Percentiles rank a stretch among this genome's conserved stretches.
Evolutionary conservation across 306 rosid genomes (phyloP).

Genomic region (Casuarina glauca): DNA sequence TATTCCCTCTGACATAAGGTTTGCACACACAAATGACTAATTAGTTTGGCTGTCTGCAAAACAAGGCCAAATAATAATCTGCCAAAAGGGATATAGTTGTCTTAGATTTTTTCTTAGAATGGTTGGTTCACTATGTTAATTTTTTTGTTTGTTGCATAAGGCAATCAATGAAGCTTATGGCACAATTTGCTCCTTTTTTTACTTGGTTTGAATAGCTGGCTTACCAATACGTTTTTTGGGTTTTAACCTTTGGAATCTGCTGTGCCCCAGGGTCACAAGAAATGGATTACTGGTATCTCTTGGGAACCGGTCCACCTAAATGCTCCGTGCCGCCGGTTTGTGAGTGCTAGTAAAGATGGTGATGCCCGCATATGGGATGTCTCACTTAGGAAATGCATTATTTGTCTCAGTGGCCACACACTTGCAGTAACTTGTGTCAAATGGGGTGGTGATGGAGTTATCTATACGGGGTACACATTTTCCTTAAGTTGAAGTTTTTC

Average conservation of each 20-base stretch:
- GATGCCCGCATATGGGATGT: slow-evolving; percentile 97
- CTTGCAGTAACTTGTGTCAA: slow-evolving; percentile 89
- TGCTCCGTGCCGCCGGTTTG: slow-evolving; percentile 91
- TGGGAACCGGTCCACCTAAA: slow-evolving; percentile 93
- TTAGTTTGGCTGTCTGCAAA: neutral
- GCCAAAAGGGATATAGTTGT: neutral
- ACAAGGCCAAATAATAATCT: neutral
- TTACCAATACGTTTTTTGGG: slow-evolving; percentile 2
- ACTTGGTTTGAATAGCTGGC: slow-evolving; percentile 3
- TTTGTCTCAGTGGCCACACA: slow-evolving; percentile 81
- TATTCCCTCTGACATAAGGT: neutral
- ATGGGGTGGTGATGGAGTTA: slow-evolving; percentile 99
- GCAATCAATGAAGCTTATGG: neutral
- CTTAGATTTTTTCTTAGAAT: neutral
- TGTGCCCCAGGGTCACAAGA: slow-evolving; percentile 78
- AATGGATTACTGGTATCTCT: slow-evolving; percentile 93
- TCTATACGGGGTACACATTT: slow-evolving; percentile 76
- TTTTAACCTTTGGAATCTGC: slow-evolving; percentile 11
- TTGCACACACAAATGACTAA: neutral
- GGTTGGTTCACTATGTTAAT: neutral
- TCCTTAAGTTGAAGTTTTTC: slow-evolving; percentile 4
- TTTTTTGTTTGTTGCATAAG: neutral
- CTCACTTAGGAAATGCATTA: slow-evolving; percentile 57
- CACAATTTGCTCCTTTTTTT: neutral
- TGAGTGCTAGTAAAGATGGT: slow-evolving; percentile 97